Conservation (phyloP, 2,329 filamentous ascomycete genomes). For the Diaporthe citriasiana region DNA sequence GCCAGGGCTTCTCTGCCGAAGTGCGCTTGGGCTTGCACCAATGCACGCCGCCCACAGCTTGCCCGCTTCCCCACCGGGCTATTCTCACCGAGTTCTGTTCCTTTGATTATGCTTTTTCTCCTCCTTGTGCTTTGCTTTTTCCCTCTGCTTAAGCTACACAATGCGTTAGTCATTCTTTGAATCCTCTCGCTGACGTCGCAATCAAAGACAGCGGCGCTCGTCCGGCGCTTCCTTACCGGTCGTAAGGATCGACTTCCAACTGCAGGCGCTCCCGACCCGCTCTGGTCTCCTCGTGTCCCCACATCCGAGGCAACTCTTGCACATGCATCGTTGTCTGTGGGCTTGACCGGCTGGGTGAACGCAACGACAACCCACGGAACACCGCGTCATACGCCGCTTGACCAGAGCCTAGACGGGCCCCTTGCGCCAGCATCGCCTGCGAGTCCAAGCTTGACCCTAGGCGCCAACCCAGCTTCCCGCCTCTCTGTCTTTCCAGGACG, state of each 20-base stretch:
- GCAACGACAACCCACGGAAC: constrained; percentile 25
- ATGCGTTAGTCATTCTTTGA: constrained; percentile 29
- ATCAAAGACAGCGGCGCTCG: constrained; percentile 38
- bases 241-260: constrained; percentile 31
- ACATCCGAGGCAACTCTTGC: constrained; percentile 35
- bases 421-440: constrained; percentile 12
- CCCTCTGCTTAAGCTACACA: constrained; percentile 17
- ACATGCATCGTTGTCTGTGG: constrained; percentile 16
- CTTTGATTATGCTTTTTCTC: constrained; percentile 30
- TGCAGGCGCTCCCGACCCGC: constrained; percentile 29
- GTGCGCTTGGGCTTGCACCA: constrained; percentile 35
- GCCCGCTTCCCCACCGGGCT: constrained; percentile 34
- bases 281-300: constrained; percentile 35
- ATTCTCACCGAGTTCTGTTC: constrained; percentile 38
- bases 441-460: constrained; percentile 29
- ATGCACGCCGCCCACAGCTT: constrained; percentile 38
- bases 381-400: constrained; percentile 31
- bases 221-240: constrained; percentile 37
- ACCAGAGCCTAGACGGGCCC: constrained; percentile 17
- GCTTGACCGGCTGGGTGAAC: constrained; percentile 26
- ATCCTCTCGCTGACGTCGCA: constrained; percentile 40
- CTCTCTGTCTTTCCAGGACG: neutral
- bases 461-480: constrained; percentile 13
- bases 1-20: constrained; percentile 36
- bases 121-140: constrained; percentile 18